A percentile compares a stretch with the other conserved stretches of the same genome.
Conservation (phyloP, 2,329 filamentous ascomycete species). For the Triangularia verruculosa region DNA sequence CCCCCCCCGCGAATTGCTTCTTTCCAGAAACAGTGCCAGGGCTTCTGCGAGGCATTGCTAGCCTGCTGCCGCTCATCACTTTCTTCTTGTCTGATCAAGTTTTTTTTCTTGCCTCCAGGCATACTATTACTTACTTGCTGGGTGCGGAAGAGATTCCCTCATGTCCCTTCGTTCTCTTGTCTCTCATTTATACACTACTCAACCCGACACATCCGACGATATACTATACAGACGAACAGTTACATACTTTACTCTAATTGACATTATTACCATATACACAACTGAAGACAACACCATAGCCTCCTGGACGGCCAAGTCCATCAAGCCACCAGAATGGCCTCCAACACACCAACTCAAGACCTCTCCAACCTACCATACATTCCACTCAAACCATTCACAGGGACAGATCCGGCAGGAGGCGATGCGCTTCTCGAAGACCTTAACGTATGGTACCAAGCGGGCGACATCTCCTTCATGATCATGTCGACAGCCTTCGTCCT, state of each 20-base stretch:
- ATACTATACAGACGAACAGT: not conserved
- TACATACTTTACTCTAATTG: not conserved
- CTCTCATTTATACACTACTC: not conserved
- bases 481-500: slow-evolving; percentile 77
- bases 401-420: slow-evolving; percentile 61
- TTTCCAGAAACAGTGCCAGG: slow-evolving; percentile 8
- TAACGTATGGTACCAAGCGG: slow-evolving; percentile 77
- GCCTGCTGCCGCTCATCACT: not conserved
- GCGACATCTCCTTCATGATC: slow-evolving; percentile 84
- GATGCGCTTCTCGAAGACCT: slow-evolving; percentile 66
- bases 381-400: slow-evolving; percentile 58
- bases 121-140: not conserved
- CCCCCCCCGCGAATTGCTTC: slow-evolving; percentile 10
- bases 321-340: slow-evolving; percentile 28
- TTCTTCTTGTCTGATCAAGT: not conserved
- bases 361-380: slow-evolving; percentile 10
- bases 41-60: not conserved
- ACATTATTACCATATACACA: not conserved
- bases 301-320: slow-evolving; percentile 36
- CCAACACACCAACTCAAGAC: slow-evolving; percentile 1
- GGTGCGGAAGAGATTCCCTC: not conserved
- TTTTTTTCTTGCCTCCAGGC: slow-evolving; percentile 4
- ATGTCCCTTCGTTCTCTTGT: slow-evolving; percentile 1
- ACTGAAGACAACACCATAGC: not conserved
- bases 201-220: not conserved